phyloP scores from a whole-genome alignment of 2,329 filamentous ascomycete species.

The Colletotrichum filicis region DNA sequence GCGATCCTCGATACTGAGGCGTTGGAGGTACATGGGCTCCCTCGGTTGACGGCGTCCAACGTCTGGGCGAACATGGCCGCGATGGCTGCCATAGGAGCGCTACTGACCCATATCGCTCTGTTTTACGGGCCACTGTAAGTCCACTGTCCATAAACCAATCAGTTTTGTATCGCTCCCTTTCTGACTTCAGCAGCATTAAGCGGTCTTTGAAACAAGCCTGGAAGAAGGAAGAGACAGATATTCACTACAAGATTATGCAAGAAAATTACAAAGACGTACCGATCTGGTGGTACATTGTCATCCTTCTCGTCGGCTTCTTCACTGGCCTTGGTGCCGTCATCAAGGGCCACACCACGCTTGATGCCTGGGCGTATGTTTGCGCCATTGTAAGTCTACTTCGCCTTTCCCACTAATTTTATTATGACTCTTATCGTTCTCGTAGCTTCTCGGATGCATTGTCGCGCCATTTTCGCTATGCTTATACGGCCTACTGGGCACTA shows the following conservation, averaged over 20 bases:
- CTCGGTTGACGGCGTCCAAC: conserved; percentile 48
- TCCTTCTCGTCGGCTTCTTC: conserved; percentile 47
- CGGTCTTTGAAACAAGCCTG: conserved; percentile 38
- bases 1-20: conserved; percentile 24
- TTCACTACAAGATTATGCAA: conserved; percentile 55
- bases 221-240: conserved; percentile 45
- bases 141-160: no score
- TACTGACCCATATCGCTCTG: conserved; percentile 50
- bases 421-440: background rate
- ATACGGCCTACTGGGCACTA: conserved; percentile 27
- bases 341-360: conserved; percentile 27
- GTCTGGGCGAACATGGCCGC: conserved; percentile 57
- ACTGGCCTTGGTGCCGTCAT: conserved; percentile 53
- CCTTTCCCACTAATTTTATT: fast-evolving
- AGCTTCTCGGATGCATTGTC: conserved; percentile 32
- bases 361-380: conserved; percentile 31
- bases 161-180: fast-evolving
- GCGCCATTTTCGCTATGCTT: conserved; percentile 32
- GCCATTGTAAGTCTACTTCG: conserved; percentile 19
- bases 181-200: conserved; percentile 12
- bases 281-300: conserved; percentile 52
- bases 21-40: conserved; percentile 50
- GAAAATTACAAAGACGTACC: conserved; percentile 52
- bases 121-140: conserved; percentile 37
- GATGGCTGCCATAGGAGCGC: conserved; percentile 53